phyloP scores from a whole-genome alignment of 139 green algal species.

The Desmodesmus armatus region DNA sequence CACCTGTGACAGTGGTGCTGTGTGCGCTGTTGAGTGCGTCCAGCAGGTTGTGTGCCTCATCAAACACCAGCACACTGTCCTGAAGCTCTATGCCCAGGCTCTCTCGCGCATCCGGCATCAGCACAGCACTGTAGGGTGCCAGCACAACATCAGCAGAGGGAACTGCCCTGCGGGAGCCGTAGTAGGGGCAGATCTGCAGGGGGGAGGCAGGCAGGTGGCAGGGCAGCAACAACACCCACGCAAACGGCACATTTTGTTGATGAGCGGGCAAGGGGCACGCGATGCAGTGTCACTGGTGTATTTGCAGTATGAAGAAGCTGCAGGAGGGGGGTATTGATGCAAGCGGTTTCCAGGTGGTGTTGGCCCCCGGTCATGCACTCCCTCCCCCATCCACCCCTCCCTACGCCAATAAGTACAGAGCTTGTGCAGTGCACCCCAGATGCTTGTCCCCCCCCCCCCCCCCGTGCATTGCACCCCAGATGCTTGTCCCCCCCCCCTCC shows the following conservation, averaged over 20 bases:
- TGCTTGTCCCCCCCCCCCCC: too few species aligned
- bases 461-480: too few species aligned
- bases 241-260: background rate
- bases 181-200: conserved; percentile 91
- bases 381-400: too few species aligned
- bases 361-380: too few species aligned
- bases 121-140: conserved; percentile 82
- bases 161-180: conserved; percentile 77
- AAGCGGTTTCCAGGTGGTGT: too few species aligned
- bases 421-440: too few species aligned
- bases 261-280: too few species aligned
- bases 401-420: too few species aligned
- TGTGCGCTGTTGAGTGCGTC: conserved; percentile 82
- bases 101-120: conserved; percentile 38
- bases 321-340: too few species aligned
- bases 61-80: conserved; percentile 87
- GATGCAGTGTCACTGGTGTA: too few species aligned
- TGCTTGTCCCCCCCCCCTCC: too few species aligned
- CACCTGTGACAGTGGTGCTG: conserved; percentile 62
- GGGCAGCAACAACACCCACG: background rate
- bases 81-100: conserved; percentile 35
- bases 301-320: too few species aligned
- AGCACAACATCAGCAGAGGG: conserved; percentile 89
- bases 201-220: background rate
- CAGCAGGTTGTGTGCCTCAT: conserved; percentile 98